Evolutionary conservation across 495 filamentous ascomycete genomes (phyloP).

Genomic region (Glarea lozoyensis): DNA sequence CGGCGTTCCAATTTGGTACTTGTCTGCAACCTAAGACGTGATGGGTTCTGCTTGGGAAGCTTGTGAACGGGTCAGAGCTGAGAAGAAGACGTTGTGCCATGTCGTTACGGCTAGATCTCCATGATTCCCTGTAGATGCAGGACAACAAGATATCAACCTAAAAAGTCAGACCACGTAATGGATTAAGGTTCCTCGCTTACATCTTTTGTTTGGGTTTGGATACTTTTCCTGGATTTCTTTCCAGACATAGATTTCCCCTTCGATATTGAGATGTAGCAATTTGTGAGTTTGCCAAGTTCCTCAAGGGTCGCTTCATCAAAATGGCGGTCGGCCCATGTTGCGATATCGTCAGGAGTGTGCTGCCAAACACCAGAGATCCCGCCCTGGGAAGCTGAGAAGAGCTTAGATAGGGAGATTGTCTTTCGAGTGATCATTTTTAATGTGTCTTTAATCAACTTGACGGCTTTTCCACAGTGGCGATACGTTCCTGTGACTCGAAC

Average conservation of each 20-base stretch:
- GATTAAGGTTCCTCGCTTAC: neutral
- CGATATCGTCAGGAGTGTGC: neutral
- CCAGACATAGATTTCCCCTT: neutral
- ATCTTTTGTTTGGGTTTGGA: neutral
- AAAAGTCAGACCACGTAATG: neutral
- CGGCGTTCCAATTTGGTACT: neutral
- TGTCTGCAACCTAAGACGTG: slow-evolving; percentile 2
- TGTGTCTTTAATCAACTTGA: slow-evolving; percentile 1
- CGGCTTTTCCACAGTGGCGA: slow-evolving; percentile 3
- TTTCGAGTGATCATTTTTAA: slow-evolving; percentile 6
- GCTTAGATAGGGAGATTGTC: slow-evolving; percentile 6
- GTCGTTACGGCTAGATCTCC: slow-evolving; percentile 17
- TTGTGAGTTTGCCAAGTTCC: slow-evolving; percentile 34
- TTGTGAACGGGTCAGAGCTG: slow-evolving; percentile 26
- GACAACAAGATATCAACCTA: slow-evolving; percentile 2
- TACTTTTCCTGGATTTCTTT: neutral
- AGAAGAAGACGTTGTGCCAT: slow-evolving; percentile 34
- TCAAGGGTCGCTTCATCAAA: slow-evolving; percentile 22
- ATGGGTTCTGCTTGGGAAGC: slow-evolving; percentile 11
- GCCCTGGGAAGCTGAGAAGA: no score
- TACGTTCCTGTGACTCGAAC: slow-evolving; percentile 19
- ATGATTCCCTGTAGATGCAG: neutral
- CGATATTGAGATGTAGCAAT: slow-evolving; percentile 24
- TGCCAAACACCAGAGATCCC: neutral
- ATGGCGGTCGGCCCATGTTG: neutral